These are phyloP conservation scores for Fusarium heterosporum DNA, from an alignment of 2,329 filamentous ascomycete species.

Conservation along the genomic window DNA sequence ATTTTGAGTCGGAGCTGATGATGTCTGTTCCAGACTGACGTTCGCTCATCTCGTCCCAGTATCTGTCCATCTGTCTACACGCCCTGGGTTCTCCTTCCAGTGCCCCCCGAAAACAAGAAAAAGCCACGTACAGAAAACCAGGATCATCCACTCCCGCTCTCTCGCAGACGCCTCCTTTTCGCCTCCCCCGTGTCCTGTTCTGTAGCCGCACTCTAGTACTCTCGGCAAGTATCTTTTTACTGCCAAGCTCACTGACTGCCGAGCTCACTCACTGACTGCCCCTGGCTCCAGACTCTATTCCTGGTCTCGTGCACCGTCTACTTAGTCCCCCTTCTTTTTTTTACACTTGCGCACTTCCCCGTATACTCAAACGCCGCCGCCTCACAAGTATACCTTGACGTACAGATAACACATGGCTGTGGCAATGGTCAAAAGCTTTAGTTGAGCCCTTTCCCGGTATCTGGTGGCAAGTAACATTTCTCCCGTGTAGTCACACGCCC, in stretches of 20 bases:
- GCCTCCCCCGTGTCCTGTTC: background rate
- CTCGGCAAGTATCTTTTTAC: background rate
- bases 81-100: conserved; percentile 1
- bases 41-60: conserved; percentile 8
- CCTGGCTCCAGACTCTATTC: conserved; percentile 22
- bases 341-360: conserved; percentile 23
- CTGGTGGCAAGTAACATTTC: background rate
- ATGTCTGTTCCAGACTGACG: background rate
- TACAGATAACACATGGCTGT: background rate
- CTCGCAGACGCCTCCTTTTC: conserved; percentile 10
- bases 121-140: conserved; percentile 13
- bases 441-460: conserved; percentile 4
- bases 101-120: background rate
- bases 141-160: conserved; percentile 13
- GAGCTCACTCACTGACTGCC: conserved; percentile 7
- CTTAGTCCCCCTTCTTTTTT: background rate
- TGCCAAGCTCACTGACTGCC: conserved; percentile 1
- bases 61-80: background rate
- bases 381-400: background rate
- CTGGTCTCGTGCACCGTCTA: background rate
- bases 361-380: conserved; percentile 31
- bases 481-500: conserved; percentile 1
- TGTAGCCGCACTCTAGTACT: background rate
- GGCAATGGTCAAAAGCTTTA: background rate
- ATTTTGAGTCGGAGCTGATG: conserved; percentile 6